Conservation (phyloP, 169 alveolate species). For the Eimeria mitis region DNA sequence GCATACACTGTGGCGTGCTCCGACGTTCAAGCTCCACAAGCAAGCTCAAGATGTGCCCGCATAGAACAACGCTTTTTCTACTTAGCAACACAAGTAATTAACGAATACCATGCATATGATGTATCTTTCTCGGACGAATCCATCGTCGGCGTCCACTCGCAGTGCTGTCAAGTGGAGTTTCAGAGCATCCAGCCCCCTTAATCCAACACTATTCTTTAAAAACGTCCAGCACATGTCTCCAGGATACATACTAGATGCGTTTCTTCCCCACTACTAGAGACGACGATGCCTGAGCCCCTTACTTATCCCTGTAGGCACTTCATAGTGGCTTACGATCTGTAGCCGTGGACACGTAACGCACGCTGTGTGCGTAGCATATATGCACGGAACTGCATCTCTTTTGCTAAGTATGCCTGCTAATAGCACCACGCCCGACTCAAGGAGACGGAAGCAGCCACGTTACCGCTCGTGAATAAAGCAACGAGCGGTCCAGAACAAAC, state of each 20-base stretch:
- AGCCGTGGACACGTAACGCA: neutral
- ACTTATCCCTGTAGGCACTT: no score
- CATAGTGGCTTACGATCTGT: neutral
- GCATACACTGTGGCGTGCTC: neutral
- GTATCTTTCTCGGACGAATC: neutral
- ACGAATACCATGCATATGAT: neutral
- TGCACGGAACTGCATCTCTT: neutral
- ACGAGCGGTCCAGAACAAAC: neutral
- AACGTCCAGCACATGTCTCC: no score
- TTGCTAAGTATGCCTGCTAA: neutral
- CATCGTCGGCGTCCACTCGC: neutral
- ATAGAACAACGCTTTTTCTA: no score
- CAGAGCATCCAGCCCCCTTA: no score
- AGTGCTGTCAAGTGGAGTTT: no score
- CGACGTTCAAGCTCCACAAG: no score
- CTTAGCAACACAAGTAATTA: neutral
- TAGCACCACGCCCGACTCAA: neutral
- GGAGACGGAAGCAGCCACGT: neutral
- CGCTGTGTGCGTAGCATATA: neutral
- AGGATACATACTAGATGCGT: no score
- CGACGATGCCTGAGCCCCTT: no score
- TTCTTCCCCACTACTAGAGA: no score
- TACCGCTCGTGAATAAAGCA: neutral
- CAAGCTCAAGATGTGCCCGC: no score
- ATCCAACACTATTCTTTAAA: no score